These are phyloP conservation scores for Lecanicillium sp. DNA, from an alignment of 2,329 filamentous ascomycete genomes.

Conservation along the genomic window DNA sequence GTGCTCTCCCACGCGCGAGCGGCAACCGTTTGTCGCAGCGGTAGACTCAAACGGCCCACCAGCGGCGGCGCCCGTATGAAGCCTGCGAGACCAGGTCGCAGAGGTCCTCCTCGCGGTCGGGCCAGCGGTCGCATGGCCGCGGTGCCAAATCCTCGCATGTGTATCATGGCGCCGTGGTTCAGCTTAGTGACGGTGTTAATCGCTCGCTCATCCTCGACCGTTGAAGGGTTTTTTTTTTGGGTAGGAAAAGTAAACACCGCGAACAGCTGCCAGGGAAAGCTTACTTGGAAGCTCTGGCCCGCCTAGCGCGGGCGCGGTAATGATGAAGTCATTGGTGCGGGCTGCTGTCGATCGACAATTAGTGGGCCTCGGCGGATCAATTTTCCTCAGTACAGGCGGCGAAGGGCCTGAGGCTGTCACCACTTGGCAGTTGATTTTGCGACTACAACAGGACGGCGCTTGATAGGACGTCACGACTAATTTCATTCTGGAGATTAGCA, in stretches of 20 bases:
- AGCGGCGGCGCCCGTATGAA: not conserved
- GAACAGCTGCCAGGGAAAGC: too few species aligned
- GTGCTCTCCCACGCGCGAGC: conserved; percentile 13
- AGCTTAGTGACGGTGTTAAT: not conserved
- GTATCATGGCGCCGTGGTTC: not conserved
- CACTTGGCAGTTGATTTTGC: too few species aligned
- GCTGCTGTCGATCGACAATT: not conserved
- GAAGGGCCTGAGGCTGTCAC: too few species aligned
- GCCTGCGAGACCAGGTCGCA: not conserved
- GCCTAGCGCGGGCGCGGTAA: not conserved
- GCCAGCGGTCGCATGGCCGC: conserved; percentile 7
- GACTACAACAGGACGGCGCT: too few species aligned
- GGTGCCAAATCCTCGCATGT: not conserved
- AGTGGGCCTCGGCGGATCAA: conserved; percentile 6
- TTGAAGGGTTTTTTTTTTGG: too few species aligned
- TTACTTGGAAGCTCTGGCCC: too few species aligned
- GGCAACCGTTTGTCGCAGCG: not conserved
- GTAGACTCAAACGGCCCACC: not conserved
- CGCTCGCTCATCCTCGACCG: too few species aligned
- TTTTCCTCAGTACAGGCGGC: conserved; percentile 4
- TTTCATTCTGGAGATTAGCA: too few species aligned
- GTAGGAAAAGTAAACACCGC: too few species aligned
- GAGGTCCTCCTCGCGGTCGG: not conserved
- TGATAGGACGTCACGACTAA: too few species aligned
- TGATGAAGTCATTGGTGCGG: conserved; percentile 5